phyloP scores from a whole-genome alignment of 2,329 filamentous ascomycete species.

The Magnaporthiopsis poae region DNA sequence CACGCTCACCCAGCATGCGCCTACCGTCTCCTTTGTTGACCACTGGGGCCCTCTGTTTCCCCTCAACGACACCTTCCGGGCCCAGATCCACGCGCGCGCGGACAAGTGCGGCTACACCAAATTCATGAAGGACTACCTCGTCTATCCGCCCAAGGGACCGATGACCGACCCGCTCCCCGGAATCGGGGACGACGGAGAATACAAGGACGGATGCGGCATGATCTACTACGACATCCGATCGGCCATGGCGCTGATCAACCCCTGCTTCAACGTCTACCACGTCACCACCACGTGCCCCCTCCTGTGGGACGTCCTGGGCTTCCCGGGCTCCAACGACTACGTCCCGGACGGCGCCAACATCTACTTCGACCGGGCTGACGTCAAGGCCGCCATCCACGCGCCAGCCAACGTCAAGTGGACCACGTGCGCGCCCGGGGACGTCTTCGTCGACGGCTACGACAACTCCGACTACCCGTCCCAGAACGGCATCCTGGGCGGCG shows the following conservation, averaged over 20 bases:
- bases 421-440: constrained; percentile 20
- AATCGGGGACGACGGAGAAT: constrained; percentile 26
- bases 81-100: constrained; percentile 36
- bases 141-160: constrained; percentile 54
- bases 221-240: constrained; percentile 46
- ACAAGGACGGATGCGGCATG: constrained; percentile 38
- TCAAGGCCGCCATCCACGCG: constrained; percentile 44
- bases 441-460: constrained; percentile 31
- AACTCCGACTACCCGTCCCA: constrained; percentile 22
- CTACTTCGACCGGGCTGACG: constrained; percentile 40
- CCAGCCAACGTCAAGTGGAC: constrained; percentile 47
- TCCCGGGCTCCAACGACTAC: constrained; percentile 57
- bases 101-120: constrained; percentile 50
- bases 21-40: constrained; percentile 46
- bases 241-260: constrained; percentile 42
- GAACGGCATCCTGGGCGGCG: constrained; percentile 50
- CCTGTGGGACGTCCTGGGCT: constrained; percentile 34
- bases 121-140: constrained; percentile 49
- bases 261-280: constrained; percentile 63
- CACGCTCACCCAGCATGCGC: constrained; percentile 29
- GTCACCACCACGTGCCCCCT: constrained; percentile 58
- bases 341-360: constrained; percentile 49
- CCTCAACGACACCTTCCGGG: constrained; percentile 46
- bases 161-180: constrained; percentile 38
- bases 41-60: constrained; percentile 48